phyloP scores from a whole-genome alignment of 192 early-diverging fungal species.

The Backusella mclennaniae region DNA sequence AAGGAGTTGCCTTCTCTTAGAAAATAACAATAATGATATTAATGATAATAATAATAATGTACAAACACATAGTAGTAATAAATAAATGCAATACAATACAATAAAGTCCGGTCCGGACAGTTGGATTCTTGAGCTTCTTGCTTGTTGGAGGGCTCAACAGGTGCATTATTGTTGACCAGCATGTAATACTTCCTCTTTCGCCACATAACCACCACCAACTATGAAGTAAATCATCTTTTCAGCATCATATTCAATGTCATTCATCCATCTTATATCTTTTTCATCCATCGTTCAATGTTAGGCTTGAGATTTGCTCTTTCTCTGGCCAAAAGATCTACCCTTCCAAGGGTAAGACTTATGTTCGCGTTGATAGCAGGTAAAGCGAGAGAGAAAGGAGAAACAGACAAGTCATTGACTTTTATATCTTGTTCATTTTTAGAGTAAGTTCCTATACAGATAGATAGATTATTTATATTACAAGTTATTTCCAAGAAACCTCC shows the following conservation, averaged over 20 bases:
- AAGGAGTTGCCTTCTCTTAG: slow-evolving; percentile 17
- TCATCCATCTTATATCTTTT: slow-evolving; percentile 9
- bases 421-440: not conserved
- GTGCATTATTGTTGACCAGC: not conserved
- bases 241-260: not conserved
- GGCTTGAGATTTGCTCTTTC: slow-evolving; percentile 91
- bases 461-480: not conserved
- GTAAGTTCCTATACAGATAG: not conserved
- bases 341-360: slow-evolving; percentile 89
- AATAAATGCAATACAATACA: not conserved
- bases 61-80: not conserved
- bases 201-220: not conserved
- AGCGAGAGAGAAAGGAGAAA: slow-evolving; percentile 1
- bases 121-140: not conserved
- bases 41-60: no score
- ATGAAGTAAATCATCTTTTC: slow-evolving; percentile 2
- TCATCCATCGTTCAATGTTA: slow-evolving; percentile 19
- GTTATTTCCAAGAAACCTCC: not conserved
- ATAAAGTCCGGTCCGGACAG: not conserved
- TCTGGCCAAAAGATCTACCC: slow-evolving; percentile 99
- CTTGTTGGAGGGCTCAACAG: not conserved
- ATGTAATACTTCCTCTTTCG: slow-evolving; percentile 14
- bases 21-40: not conserved
- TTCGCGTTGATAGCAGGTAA: slow-evolving; percentile 86
- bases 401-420: not conserved